Evolutionary conservation across 202 grass and related monocot genomes (phyloP), one percentile per base, ranked within the genome.

Genomic region (Miscanthus sacchariflorus): DNA sequence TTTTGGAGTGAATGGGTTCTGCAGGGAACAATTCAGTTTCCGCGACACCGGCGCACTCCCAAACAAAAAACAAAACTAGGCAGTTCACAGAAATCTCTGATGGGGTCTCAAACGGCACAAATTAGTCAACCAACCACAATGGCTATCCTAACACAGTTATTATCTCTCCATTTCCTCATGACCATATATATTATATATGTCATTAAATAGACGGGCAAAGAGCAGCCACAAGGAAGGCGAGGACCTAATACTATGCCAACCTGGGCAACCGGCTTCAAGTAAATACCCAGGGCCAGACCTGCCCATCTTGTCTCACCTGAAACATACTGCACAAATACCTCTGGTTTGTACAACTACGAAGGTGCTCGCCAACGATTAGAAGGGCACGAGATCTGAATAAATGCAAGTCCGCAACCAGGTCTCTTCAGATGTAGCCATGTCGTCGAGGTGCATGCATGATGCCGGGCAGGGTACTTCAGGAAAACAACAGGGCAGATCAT

Each of bases 141-240:
- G 56, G 76, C 70, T 75, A 89, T 65, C 24, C 59, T 61, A 85
- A 40, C 33, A 75, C 38, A 70, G 30, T 74, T 75, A 68, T 24
- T 59, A 45, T 75, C 76, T 63, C 63, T 65, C 54, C 54, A 61
- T 84, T 84, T 79, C 68, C 68, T 33, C 33, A 91, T 80, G 80
- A 40, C n/a, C 66, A 71, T 33, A 81, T 69, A 70, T 84, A 52
- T 52, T 9, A 3, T 11, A 25, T 12, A 12, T 64, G 23, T 63
- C 25, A 12, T 65, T 65, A 65, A 25, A 24, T 83, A 39, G 72
- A 79, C 44, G 45, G 73, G 66, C 40, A 43, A 93, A 68, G 48
- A 91, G 89, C 80, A 93, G 93, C 93, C 95, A 83, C 93, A 87
- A 90, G 95, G 90, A 90, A 95, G 95, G 93, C 91, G 86, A 71